Evolutionary conservation across 23 red algal species (phyloP), one percentile per base, ranked within the genome.

Genomic region (Gracilaria gracilis): DNA sequence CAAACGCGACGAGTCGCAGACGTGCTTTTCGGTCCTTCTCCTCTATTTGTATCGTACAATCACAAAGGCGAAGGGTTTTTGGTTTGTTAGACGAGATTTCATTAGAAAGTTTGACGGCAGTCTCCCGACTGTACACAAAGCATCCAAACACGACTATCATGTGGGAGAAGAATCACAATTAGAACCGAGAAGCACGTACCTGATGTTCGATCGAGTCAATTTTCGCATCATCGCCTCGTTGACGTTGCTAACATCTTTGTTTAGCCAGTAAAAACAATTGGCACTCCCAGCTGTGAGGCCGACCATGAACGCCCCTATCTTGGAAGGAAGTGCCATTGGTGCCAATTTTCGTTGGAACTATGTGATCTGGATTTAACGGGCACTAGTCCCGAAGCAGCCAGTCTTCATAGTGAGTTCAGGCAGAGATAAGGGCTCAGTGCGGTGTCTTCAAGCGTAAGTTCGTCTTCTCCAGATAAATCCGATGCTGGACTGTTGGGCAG

Each of bases 251-350:
- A 90, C 87, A 69, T 90, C 87, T 54, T 61, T 67, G 59, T 81
- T 39, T 11, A 90, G 58, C 87, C 87, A 90, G 24, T 90, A 90
- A 13, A 90, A 80, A 48, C 87, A 80, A 17, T 90, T 70, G 4
- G 72, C 87, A 47, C 74, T 69, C 31, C 87, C 87, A n/a, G 81
- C 32, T 13, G 87, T 75, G 14, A 71, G 67, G 24, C 87, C 87
- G 42, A 90, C 87, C 87, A 90, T 90, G 44, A 90, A 90, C 23
- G 87, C 73, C n/a, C 87, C 87, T 21, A 90, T 47, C 23, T 74
- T 70, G 12, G 87, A 90, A 3, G 87, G 87, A 23, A 90, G 76
- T 20, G 87, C 87, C 87, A 90, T 90, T 55, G 31, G 6, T 8
- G 33, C 37, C 32, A 32, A 34, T 8, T 16, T 36, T 6, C 1